These are phyloP conservation scores for Clonostachys byssicola DNA, from an alignment of 2,329 filamentous ascomycete genomes.

Conservation along the genomic window DNA sequence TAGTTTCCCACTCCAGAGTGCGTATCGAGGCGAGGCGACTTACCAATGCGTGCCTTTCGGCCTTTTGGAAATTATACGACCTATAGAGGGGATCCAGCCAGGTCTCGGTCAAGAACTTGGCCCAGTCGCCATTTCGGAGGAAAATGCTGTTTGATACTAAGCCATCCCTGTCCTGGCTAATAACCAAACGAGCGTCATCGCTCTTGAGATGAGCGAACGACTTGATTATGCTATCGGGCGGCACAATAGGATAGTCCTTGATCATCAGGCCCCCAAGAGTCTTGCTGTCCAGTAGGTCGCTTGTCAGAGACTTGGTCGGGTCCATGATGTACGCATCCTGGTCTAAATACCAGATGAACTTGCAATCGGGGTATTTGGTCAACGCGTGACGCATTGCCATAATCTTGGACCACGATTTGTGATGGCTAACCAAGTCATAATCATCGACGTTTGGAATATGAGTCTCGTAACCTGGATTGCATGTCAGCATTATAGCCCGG, in stretches of 20 bases:
- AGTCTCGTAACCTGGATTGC: slow-evolving; percentile 63
- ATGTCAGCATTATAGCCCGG: background rate
- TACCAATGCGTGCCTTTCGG: slow-evolving; percentile 86
- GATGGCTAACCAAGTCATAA: slow-evolving; percentile 63
- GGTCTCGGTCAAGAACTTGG: slow-evolving; percentile 85
- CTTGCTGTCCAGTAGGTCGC: slow-evolving; percentile 63
- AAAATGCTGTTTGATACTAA: slow-evolving; percentile 75
- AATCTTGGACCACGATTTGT: slow-evolving; percentile 70
- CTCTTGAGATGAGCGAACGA: slow-evolving; percentile 81
- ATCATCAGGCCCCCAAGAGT: slow-evolving; percentile 77
- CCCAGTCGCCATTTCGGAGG: slow-evolving; percentile 81
- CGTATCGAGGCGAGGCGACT: slow-evolving; percentile 18
- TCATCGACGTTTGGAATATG: slow-evolving; percentile 77
- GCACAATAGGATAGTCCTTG: slow-evolving; percentile 80
- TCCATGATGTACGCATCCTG: slow-evolving; percentile 88
- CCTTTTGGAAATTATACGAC: slow-evolving; percentile 94
- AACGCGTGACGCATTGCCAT: slow-evolving; percentile 88
- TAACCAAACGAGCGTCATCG: slow-evolving; percentile 72
- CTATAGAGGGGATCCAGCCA: slow-evolving; percentile 96
- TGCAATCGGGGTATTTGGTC: slow-evolving; percentile 69
- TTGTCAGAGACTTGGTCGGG: slow-evolving; percentile 62
- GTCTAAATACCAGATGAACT: slow-evolving; percentile 85
- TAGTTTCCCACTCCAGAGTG: slow-evolving; percentile 7
- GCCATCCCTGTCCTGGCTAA: slow-evolving; percentile 82
- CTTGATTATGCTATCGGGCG: slow-evolving; percentile 94